These are phyloP conservation scores for Aspergillus ochraceoroseus DNA, from an alignment of 2,329 filamentous ascomycete genomes.

Conservation along the genomic window DNA sequence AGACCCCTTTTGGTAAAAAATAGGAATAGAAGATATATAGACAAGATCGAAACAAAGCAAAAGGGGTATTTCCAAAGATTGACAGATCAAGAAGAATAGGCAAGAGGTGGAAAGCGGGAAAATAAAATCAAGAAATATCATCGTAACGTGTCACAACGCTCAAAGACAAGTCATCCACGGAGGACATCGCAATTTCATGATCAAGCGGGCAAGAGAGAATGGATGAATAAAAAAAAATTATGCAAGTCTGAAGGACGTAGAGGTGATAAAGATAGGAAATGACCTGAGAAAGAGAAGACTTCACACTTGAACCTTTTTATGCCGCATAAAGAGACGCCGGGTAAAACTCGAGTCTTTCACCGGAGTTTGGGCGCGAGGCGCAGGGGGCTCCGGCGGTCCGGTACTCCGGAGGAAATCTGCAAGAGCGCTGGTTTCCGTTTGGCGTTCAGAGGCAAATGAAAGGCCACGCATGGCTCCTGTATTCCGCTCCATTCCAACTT, in stretches of 20 bases:
- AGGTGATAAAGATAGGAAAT: too few relatives aligned
- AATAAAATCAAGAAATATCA: slow-evolving; percentile 4
- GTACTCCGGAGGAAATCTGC: slow-evolving; percentile 69
- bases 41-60: too few relatives aligned
- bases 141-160: slow-evolving; percentile 11
- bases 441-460: slow-evolving; percentile 24
- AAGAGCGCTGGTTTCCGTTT: slow-evolving; percentile 58
- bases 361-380: slow-evolving; percentile 12
- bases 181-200: slow-evolving; percentile 13
- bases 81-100: too few relatives aligned
- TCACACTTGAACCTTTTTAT: slow-evolving; percentile 24
- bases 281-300: not conserved
- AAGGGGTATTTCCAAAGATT: too few relatives aligned
- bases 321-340: slow-evolving; percentile 25
- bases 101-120: not conserved
- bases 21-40: too few relatives aligned
- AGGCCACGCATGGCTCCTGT: slow-evolving; percentile 18
- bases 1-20: too few relatives aligned
- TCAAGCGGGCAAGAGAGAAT: slow-evolving; percentile 4
- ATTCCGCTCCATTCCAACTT: slow-evolving; percentile 37
- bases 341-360: slow-evolving; percentile 18
- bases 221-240: not conserved
- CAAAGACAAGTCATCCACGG: slow-evolving; percentile 14
- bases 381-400: slow-evolving; percentile 52
- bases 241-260: not conserved